Evolutionary conservation across 2,329 filamentous ascomycete genomes (phyloP).

Genomic region (Fusarium sarcochroum): DNA sequence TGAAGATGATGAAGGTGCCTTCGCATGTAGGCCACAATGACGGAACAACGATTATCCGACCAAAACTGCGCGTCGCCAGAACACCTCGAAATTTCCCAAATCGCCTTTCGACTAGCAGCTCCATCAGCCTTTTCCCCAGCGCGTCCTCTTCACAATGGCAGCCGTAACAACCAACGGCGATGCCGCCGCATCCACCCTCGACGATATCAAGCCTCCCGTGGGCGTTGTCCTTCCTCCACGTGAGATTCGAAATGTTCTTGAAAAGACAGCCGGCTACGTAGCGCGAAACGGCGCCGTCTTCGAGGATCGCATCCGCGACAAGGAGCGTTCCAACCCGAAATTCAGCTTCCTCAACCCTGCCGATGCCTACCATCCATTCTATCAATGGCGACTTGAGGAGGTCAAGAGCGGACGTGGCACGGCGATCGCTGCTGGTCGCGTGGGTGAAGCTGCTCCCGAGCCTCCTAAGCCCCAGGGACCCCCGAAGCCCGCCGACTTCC

Average conservation of each 20-base stretch:
- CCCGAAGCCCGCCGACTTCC: conserved; percentile 86
- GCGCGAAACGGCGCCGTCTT: conserved; percentile 77
- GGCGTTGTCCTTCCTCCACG: conserved; percentile 91
- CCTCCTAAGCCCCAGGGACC: conserved; percentile 82
- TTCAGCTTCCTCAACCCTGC: conserved; percentile 86
- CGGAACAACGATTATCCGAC: conserved; percentile 34
- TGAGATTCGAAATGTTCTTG: conserved; percentile 86
- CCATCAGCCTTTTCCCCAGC: conserved; percentile 20
- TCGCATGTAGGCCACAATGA: background rate
- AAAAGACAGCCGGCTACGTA: conserved; percentile 96
- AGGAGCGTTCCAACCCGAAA: conserved; percentile 87
- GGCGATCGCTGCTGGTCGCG: conserved; percentile 80
- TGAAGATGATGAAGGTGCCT: background rate
- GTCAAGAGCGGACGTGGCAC: conserved; percentile 88
- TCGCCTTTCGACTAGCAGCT: conserved; percentile 17
- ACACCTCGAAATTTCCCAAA: conserved; percentile 47
- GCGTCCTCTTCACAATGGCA: conserved; percentile 46
- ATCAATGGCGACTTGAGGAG: conserved; percentile 90
- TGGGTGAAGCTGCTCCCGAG: conserved; percentile 70
- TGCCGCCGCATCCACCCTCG: conserved; percentile 63
- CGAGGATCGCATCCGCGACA: conserved; percentile 87
- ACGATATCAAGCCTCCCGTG: conserved; percentile 82
- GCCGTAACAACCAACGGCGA: conserved; percentile 65
- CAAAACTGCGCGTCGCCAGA: conserved; percentile 39
- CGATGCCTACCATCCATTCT: conserved; percentile 91